These are phyloP conservation scores for Pseudozyma flocculosa DNA, from an alignment of 1,284 basidiomycete genomes.

Conservation along the genomic window DNA sequence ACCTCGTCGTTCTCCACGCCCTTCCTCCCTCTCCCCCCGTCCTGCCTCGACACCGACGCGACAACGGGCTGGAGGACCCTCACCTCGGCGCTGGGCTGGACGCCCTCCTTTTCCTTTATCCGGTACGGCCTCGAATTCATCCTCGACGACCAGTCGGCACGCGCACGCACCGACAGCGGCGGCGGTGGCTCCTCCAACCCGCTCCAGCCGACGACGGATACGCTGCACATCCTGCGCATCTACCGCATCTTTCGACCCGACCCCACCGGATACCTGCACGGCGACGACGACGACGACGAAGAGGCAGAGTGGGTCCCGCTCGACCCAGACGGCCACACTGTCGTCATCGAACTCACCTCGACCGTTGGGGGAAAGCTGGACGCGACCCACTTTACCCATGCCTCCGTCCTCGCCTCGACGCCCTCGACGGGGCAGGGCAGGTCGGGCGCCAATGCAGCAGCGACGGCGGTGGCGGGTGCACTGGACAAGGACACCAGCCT, in stretches of 20 bases:
- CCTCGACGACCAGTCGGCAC: constrained; percentile 5
- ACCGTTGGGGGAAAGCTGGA: constrained; percentile 20
- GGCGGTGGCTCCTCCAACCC: constrained; percentile 5
- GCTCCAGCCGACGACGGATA: constrained; percentile 11
- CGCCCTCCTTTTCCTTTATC: constrained; percentile 16
- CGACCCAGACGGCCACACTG: constrained; percentile 20
- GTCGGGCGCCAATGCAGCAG: background rate
- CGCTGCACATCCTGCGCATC: constrained; percentile 17
- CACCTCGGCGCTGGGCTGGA: constrained; percentile 28
- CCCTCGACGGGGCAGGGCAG: constrained; percentile 1
- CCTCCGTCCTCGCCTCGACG: constrained; percentile 2
- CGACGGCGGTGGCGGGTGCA: background rate
- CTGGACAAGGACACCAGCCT: constrained; percentile 21
- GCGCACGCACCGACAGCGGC: constrained; percentile 3
- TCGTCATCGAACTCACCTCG: constrained; percentile 20
- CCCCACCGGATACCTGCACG: constrained; percentile 10
- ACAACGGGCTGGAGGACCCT: constrained; percentile 27
- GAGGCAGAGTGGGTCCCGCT: constrained; percentile 10
- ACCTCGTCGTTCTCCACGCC: background rate
- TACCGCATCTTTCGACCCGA: constrained; percentile 32
- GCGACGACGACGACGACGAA: constrained; percentile 6
- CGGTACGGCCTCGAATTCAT: constrained; percentile 18
- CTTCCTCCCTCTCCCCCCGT: constrained; percentile 4
- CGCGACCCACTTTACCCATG: constrained; percentile 20
- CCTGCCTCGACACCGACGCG: constrained; percentile 11